phyloP scores from a whole-genome alignment of 2,329 filamentous ascomycete genomes.

The Venturiaceae sp. region DNA sequence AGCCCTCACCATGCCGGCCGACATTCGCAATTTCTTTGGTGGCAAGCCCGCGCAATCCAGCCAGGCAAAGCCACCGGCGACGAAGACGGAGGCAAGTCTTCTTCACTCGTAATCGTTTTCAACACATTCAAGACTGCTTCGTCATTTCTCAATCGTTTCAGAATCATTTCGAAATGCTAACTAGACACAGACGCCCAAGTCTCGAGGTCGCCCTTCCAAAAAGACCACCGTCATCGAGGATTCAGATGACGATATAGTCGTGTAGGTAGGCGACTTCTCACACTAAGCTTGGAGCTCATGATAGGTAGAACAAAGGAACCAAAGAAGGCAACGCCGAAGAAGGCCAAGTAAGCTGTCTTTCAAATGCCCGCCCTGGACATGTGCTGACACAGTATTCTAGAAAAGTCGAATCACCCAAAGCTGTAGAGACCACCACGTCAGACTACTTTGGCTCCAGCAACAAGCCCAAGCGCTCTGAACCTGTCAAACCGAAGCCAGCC shows the following conservation, averaged over 20 bases:
- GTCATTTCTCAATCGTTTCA: not conserved
- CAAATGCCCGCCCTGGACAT: slow-evolving; percentile 7
- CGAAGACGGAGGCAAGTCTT: slow-evolving; percentile 26
- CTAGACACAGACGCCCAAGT: slow-evolving; percentile 14
- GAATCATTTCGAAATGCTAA: not conserved
- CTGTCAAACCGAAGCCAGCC: slow-evolving; percentile 18
- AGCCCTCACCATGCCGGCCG: slow-evolving; percentile 54
- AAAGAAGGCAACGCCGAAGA: slow-evolving; percentile 51
- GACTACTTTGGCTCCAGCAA: slow-evolving; percentile 54
- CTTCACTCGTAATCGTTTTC: not conserved
- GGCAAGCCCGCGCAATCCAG: slow-evolving; percentile 54
- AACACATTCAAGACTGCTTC: not conserved
- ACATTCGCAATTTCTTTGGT: slow-evolving; percentile 88
- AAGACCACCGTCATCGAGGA: slow-evolving; percentile 65
- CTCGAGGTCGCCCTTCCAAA: slow-evolving; percentile 19
- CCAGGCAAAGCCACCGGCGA: slow-evolving; percentile 34
- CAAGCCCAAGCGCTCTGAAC: slow-evolving; percentile 41
- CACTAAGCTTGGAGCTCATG: slow-evolving; percentile 14
- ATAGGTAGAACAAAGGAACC: slow-evolving; percentile 27
- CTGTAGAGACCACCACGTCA: slow-evolving; percentile 50
- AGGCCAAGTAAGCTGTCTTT: slow-evolving; percentile 35
- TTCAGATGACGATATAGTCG: slow-evolving; percentile 61
- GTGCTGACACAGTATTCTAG: slow-evolving; percentile 15
- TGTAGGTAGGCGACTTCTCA: slow-evolving; percentile 16
- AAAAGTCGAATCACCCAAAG: slow-evolving; percentile 39